Evolutionary conservation across 1,284 basidiomycete genomes (phyloP).

Genomic region (Cutaneotrichosporon curvatum): DNA sequence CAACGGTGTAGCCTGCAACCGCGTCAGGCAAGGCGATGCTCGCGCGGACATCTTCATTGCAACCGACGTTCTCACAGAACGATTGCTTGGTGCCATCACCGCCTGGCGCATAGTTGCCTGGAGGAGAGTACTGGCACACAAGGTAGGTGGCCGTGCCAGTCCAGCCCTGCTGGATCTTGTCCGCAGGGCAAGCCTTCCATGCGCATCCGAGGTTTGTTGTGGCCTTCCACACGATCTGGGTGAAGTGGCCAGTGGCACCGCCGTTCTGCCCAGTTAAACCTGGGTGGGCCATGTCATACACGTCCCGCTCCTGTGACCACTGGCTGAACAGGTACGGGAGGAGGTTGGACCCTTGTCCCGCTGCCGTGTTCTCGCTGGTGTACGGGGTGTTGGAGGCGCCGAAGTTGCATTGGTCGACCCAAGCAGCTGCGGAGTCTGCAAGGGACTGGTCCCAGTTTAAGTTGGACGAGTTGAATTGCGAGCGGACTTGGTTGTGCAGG

Average conservation of each 20-base stretch:
- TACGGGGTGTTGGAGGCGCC: neutral
- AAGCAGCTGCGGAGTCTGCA: constrained; percentile 5
- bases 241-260: constrained; percentile 32
- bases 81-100: neutral
- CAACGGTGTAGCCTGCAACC: too few species aligned
- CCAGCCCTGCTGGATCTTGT: constrained; percentile 21
- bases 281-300: constrained; percentile 26
- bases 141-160: constrained; percentile 10
- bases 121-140: constrained; percentile 25
- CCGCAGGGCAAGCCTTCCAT: constrained; percentile 21
- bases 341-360: constrained; percentile 24
- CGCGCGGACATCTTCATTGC: constrained; percentile 1
- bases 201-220: constrained; percentile 37
- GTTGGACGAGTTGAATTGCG: constrained; percentile 19
- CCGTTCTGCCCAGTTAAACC: constrained; percentile 7
- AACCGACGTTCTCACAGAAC: constrained; percentile 19
- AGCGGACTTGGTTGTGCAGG: constrained; percentile 35
- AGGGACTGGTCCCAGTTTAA: constrained; percentile 10
- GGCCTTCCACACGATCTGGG: constrained; percentile 41
- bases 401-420: constrained; percentile 3
- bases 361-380: constrained; percentile 18
- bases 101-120: constrained; percentile 16
- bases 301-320: constrained; percentile 6
- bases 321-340: constrained; percentile 6
- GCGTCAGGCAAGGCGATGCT: too few species aligned